Evolutionary conservation across 2,329 filamentous ascomycete genomes (phyloP).

Genomic region (Stenocarpella maydis): DNA sequence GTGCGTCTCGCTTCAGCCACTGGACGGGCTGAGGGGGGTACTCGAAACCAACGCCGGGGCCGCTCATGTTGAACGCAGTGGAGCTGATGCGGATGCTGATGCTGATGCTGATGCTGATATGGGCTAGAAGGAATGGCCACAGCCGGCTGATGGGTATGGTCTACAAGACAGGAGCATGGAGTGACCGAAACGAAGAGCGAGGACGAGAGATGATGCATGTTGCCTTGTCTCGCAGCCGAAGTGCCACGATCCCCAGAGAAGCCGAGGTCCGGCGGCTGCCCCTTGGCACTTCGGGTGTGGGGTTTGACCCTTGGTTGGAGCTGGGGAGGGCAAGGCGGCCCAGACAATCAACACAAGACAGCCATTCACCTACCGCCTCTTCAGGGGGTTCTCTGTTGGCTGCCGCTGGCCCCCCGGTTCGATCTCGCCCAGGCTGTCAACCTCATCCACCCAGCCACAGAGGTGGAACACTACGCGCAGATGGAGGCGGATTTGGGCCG

Average conservation of each 20-base stretch:
- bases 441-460: not conserved
- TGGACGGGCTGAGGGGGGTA: constrained; percentile 79
- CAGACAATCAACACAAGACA: too few species aligned
- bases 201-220: not conserved
- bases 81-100: not conserved
- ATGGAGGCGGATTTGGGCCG: too few species aligned
- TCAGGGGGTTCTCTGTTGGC: too few species aligned
- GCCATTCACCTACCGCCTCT: too few species aligned
- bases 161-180: not conserved
- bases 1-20: constrained; percentile 87
- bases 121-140: constrained; percentile 27
- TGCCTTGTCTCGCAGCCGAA: not conserved
- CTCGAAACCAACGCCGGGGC: constrained; percentile 76
- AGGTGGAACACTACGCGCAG: not conserved
- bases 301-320: constrained; percentile 17
- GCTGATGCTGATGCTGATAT: constrained; percentile 33
- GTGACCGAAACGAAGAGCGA: not conserved
- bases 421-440: not conserved
- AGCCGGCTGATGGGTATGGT: not conserved
- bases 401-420: too few species aligned
- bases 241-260: constrained; percentile 21
- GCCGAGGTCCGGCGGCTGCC: constrained; percentile 33
- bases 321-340: too few species aligned
- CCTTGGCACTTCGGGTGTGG: constrained; percentile 30
- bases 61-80: constrained; percentile 48